phyloP scores from a whole-genome alignment of 2,329 filamentous ascomycete genomes.

The Trichoderma sp. region DNA sequence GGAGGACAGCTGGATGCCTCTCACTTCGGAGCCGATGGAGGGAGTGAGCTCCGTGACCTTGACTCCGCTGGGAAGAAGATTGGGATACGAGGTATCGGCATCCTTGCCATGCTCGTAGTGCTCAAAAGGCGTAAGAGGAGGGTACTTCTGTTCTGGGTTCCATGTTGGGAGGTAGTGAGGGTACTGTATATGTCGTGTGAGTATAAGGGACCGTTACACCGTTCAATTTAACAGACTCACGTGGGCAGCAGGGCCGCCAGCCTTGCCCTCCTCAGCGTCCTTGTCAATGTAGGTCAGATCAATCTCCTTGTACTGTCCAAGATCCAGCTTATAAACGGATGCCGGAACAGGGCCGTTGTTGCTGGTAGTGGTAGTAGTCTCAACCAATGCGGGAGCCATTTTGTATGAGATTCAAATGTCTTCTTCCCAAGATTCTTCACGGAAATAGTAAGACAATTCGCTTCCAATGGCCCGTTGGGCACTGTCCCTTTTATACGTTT shows the following conservation, averaged over 20 bases:
- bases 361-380: constrained; percentile 21
- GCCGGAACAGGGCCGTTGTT: constrained; percentile 18
- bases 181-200: constrained; percentile 44
- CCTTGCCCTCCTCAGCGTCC: constrained; percentile 32
- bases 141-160: constrained; percentile 62
- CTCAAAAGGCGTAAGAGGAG: constrained; percentile 66
- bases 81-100: constrained; percentile 66
- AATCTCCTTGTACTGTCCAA: constrained; percentile 35
- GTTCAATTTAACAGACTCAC: constrained; percentile 21
- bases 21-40: constrained; percentile 70
- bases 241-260: constrained; percentile 30
- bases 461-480: not conserved
- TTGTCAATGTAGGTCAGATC: constrained; percentile 28
- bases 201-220: not conserved
- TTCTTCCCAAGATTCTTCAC: not conserved
- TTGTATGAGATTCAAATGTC: not conserved
- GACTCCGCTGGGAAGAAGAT: constrained; percentile 58
- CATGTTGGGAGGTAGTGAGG: constrained; percentile 72
- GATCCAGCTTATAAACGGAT: constrained; percentile 26
- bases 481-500: constrained; percentile 8
- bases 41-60: constrained; percentile 64
- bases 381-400: constrained; percentile 28
- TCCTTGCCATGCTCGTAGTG: constrained; percentile 75
- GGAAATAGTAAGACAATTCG: not conserved
- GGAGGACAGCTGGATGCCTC: constrained; percentile 67